Base-by-base conservation (phyloP, 139 green algal species). In the Pseudopediastrum boryanum region DNA sequence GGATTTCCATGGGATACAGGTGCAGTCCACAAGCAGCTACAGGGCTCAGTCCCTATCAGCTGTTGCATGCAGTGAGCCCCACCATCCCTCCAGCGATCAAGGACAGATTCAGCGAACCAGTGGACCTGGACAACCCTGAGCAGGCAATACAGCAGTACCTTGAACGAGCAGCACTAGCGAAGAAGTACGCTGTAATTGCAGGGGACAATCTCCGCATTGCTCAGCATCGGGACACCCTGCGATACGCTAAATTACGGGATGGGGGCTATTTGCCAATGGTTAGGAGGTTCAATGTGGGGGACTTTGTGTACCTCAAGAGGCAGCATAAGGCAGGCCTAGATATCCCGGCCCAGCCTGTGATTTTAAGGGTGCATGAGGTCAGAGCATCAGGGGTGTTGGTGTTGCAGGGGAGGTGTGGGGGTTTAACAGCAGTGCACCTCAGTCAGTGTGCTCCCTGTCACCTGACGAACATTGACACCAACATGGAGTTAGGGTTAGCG, bases 181-280 rank as follows among this genome's bases (percentile, higher is more conserved):
- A 13, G 9, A 9, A 77, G 31, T 75, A 84, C 39, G 41, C 79
- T 0, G 3, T 38, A 2, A 84, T 76, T n/a, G n/a, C n/a, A n/a
- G n/a, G n/a, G n/a, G n/a, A n/a, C n/a, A n/a, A n/a, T n/a, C n/a
- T n/a, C n/a, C n/a, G n/a, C n/a, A n/a, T n/a, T n/a, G n/a, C n/a
- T n/a, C n/a, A n/a, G n/a, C n/a, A n/a, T n/a, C n/a, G n/a, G n/a
- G n/a, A n/a, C n/a, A n/a, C n/a, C n/a, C n/a, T n/a, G n/a, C n/a
- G n/a, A n/a, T n/a, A n/a, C 29, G 69, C 78, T 2, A 70, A 84
- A 41, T 61, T 76, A 39, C 7, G 59, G 0, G 78, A 84, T 62
- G 59, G 21, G 2, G 31, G 62, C 12, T 51, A 61, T 1, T 84
- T 80, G 29, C 52, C 61, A 16, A 2, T 2, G 3, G 12, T 79